Conservation (phyloP, 176 grass and related monocot genomes). For the Eragrostis curvula region DNA sequence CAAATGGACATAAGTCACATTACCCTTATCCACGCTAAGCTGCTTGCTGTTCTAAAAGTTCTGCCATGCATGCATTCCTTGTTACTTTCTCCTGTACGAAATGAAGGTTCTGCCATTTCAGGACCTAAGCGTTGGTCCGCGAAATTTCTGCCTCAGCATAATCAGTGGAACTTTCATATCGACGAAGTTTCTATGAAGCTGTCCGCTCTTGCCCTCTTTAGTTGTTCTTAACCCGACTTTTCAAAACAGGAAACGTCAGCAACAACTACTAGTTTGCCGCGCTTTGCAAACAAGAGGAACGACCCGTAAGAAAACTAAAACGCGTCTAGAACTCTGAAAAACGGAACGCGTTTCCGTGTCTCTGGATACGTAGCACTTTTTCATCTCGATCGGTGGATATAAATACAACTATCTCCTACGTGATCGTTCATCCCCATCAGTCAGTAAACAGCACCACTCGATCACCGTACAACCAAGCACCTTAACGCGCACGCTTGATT, state of each 20-base stretch:
- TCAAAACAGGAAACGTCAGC: conserved; percentile 8
- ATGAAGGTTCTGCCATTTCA: background rate
- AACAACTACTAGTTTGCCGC: background rate
- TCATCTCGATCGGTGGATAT: conserved; percentile 20
- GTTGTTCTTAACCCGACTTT: background rate
- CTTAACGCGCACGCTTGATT: background rate
- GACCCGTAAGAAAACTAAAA: background rate
- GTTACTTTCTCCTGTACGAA: too few relatives aligned
- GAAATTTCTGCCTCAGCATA: too few relatives aligned
- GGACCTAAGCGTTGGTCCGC: background rate
- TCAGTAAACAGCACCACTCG: background rate
- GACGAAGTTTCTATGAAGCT: background rate
- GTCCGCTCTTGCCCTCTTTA: background rate
- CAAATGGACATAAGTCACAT: too few relatives aligned
- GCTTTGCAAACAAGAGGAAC: background rate
- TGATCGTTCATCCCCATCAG: conserved; percentile 23
- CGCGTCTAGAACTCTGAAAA: conserved; percentile 25
- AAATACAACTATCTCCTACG: conserved; percentile 6
- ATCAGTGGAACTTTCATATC: background rate
- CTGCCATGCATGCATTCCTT: too few relatives aligned
- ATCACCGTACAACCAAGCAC: background rate
- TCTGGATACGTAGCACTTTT: background rate
- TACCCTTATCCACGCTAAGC: too few relatives aligned
- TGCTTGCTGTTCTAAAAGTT: too few relatives aligned
- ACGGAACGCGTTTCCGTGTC: background rate